These are phyloP conservation scores for Hypoxylon sp. DNA, from an alignment of 2,329 filamentous ascomycete species.

Conservation along the genomic window DNA sequence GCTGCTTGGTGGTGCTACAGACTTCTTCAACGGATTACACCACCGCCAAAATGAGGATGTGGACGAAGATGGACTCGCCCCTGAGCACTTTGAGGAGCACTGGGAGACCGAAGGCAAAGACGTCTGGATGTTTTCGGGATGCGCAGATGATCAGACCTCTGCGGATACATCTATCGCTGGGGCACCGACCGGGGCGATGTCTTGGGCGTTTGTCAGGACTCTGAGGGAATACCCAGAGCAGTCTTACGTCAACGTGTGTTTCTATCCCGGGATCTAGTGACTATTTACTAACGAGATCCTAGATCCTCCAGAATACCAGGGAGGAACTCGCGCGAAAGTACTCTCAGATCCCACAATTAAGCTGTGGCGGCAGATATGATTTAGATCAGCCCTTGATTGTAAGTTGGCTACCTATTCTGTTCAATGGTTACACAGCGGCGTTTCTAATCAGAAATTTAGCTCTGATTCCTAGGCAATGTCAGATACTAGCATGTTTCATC, in stretches of 20 bases:
- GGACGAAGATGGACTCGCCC: constrained; percentile 60
- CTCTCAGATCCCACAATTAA: constrained; percentile 53
- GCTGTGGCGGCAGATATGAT: constrained; percentile 51
- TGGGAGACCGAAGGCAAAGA: constrained; percentile 58
- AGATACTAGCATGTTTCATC: not conserved
- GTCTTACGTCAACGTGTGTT: constrained; percentile 53
- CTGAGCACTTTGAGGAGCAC: constrained; percentile 61
- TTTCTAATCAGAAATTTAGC: constrained; percentile 15
- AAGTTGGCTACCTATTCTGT: constrained; percentile 21
- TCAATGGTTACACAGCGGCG: not conserved
- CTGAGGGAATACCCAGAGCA: constrained; percentile 53
- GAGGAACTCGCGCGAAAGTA: constrained; percentile 50
- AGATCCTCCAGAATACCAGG: constrained; percentile 52
- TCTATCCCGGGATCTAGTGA: not conserved
- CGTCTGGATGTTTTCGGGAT: constrained; percentile 61
- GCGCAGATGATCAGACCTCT: constrained; percentile 58
- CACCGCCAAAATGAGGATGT: constrained; percentile 61
- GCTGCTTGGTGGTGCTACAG: constrained; percentile 66
- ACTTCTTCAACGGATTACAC: constrained; percentile 67
- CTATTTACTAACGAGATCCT: constrained; percentile 3
- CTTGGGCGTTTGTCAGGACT: constrained; percentile 56
- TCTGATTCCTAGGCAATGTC: not conserved
- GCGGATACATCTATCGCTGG: constrained; percentile 58
- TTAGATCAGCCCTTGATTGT: constrained; percentile 49
- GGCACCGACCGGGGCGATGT: constrained; percentile 58